phyloP scores from a whole-genome alignment of 208 protist species.

The Phytomonas sp. region DNA sequence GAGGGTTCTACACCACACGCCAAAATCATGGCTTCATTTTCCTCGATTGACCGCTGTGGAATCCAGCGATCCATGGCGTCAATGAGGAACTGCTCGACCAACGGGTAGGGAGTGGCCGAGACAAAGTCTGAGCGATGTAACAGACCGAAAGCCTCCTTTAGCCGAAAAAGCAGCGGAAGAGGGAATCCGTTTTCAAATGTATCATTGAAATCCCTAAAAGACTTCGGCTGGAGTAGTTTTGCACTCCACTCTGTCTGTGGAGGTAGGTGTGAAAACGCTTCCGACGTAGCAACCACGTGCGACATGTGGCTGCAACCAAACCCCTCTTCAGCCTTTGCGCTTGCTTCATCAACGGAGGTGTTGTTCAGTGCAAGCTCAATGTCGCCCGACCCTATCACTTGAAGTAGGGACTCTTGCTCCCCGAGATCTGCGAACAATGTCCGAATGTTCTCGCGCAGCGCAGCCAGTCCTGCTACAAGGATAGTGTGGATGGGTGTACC shows the following conservation, averaged over 20 bases:
- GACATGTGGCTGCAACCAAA: not conserved
- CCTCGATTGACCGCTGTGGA: conserved; percentile 14
- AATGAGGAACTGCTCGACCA: conserved; percentile 75
- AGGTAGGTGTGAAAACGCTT: conserved; percentile 3
- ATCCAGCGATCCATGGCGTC: conserved; percentile 76
- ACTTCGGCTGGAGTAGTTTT: conserved; percentile 25
- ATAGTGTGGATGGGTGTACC: conserved; percentile 34
- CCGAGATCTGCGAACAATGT: conserved; percentile 32
- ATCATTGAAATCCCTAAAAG: conserved; percentile 35
- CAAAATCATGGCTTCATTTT: conserved; percentile 47
- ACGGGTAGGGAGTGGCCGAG: conserved; percentile 17
- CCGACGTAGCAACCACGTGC: not conserved
- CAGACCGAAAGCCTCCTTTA: conserved; percentile 28
- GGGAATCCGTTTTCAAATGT: conserved; percentile 36
- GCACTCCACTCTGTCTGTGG: conserved; percentile 19
- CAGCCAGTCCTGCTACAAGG: conserved; percentile 29
- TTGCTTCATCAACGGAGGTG: not conserved
- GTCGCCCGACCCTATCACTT: conserved; percentile 21
- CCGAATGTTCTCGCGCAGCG: conserved; percentile 37
- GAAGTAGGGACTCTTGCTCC: conserved; percentile 32
- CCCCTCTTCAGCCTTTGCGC: not conserved
- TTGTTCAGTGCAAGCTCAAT: not conserved
- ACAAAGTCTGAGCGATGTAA: conserved; percentile 7
- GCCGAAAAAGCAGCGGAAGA: conserved; percentile 29
- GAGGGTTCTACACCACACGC: conserved; percentile 65